A percentile compares a stretch with the other conserved stretches of the same genome.
phyloP scores from a whole-genome alignment of 495 filamentous ascomycete species.

The Neurospora pannonica region DNA sequence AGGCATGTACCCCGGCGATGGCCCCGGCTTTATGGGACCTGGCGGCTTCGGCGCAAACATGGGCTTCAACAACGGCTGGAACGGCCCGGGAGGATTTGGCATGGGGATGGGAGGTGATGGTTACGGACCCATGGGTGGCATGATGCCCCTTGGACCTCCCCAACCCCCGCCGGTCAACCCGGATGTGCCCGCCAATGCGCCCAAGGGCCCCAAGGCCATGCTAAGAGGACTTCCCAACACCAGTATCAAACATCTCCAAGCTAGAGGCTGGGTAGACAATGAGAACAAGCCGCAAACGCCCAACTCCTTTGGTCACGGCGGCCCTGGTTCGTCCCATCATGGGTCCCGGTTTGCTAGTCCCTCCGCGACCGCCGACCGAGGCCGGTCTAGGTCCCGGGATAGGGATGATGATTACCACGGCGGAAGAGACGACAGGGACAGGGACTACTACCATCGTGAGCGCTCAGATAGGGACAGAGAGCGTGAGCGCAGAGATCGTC shows the following conservation, averaged over 20 bases:
- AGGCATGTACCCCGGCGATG: not conserved
- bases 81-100: not conserved
- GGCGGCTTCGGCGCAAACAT: not conserved
- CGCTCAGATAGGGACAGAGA: slow-evolving; percentile 23
- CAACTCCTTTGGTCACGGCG: slow-evolving; percentile 3
- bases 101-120: not conserved
- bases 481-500: slow-evolving; percentile 16
- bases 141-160: slow-evolving; percentile 1
- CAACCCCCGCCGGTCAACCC: slow-evolving; percentile 16
- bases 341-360: not conserved
- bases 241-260: slow-evolving; percentile 46
- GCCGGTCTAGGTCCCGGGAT: slow-evolving; percentile 9
- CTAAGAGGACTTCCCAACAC: slow-evolving; percentile 75
- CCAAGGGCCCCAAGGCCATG: slow-evolving; percentile 90
- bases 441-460: slow-evolving; percentile 11
- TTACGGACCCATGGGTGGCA: not conserved
- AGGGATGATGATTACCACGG: slow-evolving; percentile 14
- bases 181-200: slow-evolving; percentile 55
- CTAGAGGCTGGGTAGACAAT: slow-evolving; percentile 35
- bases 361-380: not conserved
- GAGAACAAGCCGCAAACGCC: slow-evolving; percentile 27
- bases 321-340: not conserved
- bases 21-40: not conserved
- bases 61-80: not conserved
- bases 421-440: slow-evolving; percentile 17